Evolutionary conservation across 2,329 filamentous ascomycete species (phyloP).

Genomic region (Pseudogymnoascus sp.): DNA sequence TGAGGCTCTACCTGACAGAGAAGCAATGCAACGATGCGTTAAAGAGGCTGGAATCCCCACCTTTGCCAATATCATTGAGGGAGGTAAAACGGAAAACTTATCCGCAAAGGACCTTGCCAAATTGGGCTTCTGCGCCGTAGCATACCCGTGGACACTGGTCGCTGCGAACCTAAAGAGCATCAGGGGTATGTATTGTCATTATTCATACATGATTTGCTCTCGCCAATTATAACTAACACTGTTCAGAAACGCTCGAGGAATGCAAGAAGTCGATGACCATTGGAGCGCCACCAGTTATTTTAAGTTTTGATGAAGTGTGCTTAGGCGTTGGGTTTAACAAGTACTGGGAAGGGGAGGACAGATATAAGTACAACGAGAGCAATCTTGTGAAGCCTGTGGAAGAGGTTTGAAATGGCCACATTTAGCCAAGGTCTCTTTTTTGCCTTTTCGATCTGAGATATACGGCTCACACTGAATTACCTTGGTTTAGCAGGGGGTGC

Average conservation of each 20-base stretch:
- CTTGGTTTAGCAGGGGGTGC: background rate
- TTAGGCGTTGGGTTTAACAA: conserved; percentile 38
- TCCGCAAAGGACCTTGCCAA: conserved; percentile 32
- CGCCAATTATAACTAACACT: conserved; percentile 35
- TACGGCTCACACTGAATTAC: background rate
- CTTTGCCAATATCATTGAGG: conserved; percentile 38
- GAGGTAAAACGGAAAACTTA: conserved; percentile 34
- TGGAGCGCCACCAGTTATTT: conserved; percentile 35
- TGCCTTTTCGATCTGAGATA: background rate
- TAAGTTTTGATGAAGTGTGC: conserved; percentile 37
- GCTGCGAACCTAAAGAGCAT: conserved; percentile 33
- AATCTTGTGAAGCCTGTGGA: conserved; percentile 10
- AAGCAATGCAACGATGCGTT: conserved; percentile 33
- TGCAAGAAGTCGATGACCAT: conserved; percentile 36
- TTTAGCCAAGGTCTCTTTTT: background rate
- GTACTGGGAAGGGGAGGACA: conserved; percentile 29
- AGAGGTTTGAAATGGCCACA: conserved; percentile 1
- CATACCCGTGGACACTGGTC: conserved; percentile 34
- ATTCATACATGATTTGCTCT: conserved; percentile 27
- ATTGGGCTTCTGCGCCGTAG: conserved; percentile 31
- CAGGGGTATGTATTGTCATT: conserved; percentile 9
- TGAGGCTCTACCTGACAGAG: conserved; percentile 37
- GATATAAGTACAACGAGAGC: conserved; percentile 18
- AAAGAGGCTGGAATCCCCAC: conserved; percentile 32
- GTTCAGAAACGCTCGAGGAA: conserved; percentile 28